phyloP scores from a whole-genome alignment of 352 stramenopile genomes.

The Pythium aphanidermatum region DNA sequence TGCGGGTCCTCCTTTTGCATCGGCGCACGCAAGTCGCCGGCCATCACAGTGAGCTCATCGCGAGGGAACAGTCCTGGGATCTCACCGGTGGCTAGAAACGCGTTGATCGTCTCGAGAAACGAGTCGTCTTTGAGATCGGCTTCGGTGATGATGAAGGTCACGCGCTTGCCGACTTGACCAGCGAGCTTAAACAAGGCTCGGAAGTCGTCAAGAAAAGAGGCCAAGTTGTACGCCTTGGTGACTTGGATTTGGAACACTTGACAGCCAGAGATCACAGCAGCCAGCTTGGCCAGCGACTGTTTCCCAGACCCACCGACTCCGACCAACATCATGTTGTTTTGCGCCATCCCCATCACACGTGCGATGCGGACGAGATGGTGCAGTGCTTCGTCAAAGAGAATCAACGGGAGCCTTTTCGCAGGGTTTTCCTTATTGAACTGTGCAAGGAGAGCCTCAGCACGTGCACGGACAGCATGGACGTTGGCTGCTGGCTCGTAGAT shows the following conservation, averaged over 20 bases:
- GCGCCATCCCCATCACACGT: conserved; percentile 67
- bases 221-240: conserved; percentile 85
- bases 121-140: conserved; percentile 88
- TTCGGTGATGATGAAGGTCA: conserved; percentile 86
- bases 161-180: conserved; percentile 68
- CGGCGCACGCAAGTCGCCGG: conserved; percentile 58
- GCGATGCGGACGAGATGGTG: conserved; percentile 81
- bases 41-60: conserved; percentile 85
- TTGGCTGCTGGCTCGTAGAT: conserved; percentile 68
- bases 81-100: conserved; percentile 80
- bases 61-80: conserved; percentile 83
- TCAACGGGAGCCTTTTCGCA: conserved; percentile 57
- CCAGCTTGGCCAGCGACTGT: conserved; percentile 74
- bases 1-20: conserved; percentile 71
- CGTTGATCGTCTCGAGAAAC: conserved; percentile 89
- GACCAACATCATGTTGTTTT: conserved; percentile 89
- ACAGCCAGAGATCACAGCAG: conserved; percentile 68
- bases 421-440: conserved; percentile 85
- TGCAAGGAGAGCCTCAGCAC: conserved; percentile 55
- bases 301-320: conserved; percentile 88
- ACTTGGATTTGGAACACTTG: conserved; percentile 84
- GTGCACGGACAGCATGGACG: conserved; percentile 37
- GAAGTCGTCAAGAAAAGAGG: conserved; percentile 85
- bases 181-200: conserved; percentile 77
- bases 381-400: conserved; percentile 90